Evolutionary conservation across 202 grass and related monocot genomes (phyloP).

Genomic region (Saccharum hybrid): DNA sequence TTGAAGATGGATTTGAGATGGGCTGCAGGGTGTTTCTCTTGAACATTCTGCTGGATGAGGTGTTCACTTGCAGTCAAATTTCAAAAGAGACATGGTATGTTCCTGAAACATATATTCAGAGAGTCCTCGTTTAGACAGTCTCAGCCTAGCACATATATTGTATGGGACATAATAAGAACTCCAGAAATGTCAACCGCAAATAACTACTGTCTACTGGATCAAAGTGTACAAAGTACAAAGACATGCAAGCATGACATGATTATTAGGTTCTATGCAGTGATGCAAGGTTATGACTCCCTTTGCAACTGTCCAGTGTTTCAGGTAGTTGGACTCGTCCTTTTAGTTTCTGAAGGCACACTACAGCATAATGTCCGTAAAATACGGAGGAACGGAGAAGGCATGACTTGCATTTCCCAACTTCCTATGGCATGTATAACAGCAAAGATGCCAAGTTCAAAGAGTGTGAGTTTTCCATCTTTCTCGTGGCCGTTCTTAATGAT

Average conservation of each 20-base stretch:
- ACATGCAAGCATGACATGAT: not conserved
- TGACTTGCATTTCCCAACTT: constrained; percentile 73
- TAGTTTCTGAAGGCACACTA: constrained; percentile 31
- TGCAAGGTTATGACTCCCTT: constrained; percentile 30
- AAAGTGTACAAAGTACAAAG: not conserved
- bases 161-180: not conserved
- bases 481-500: constrained; percentile 34
- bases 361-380: constrained; percentile 42
- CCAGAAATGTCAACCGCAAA: constrained; percentile 2
- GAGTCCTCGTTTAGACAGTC: constrained; percentile 1
- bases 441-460: constrained; percentile 70
- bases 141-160: not conserved
- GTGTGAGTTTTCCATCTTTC: constrained; percentile 63
- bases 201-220: not conserved
- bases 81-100: not conserved
- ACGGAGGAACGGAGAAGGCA: constrained; percentile 51
- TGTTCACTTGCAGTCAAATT: constrained; percentile 1
- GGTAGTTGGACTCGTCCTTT: constrained; percentile 40
- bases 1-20: constrained; percentile 29
- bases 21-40: not conserved
- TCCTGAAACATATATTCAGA: constrained; percentile 14
- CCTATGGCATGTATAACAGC: constrained; percentile 50
- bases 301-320: constrained; percentile 12
- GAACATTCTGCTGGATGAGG: not conserved
- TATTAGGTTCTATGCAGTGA: constrained; percentile 28